Conservation (phyloP, 805 yeast species). For the Lachancea meyersii region DNA sequence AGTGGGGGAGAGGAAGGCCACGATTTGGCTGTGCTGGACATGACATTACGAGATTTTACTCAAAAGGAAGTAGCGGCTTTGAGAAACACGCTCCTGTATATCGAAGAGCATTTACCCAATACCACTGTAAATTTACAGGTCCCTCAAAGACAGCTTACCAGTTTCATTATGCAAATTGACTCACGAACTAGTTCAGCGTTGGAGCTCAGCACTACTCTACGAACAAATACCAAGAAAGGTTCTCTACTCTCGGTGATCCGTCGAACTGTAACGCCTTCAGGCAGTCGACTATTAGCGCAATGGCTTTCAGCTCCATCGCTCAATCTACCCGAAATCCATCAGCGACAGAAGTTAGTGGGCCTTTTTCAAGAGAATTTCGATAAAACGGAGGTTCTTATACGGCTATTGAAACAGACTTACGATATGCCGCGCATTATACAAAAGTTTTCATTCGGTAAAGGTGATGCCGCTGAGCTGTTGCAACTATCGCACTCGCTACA, state of each 20-base stretch:
- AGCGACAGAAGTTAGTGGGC: constrained; percentile 49
- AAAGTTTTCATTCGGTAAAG: constrained; percentile 45
- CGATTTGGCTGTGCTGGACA: constrained; percentile 26
- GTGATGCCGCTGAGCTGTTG: constrained; percentile 41
- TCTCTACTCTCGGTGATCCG: constrained; percentile 65
- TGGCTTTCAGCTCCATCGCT: constrained; percentile 82
- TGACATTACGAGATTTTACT: constrained; percentile 28
- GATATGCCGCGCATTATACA: constrained; percentile 60
- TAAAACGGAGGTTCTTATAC: constrained; percentile 31
- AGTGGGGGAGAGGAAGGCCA: constrained; percentile 16
- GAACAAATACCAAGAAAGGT: constrained; percentile 55
- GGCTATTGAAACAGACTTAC: constrained; percentile 40
- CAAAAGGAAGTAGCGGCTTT: constrained; percentile 55
- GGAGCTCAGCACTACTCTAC: constrained; percentile 57
- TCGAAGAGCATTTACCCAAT: constrained; percentile 68
- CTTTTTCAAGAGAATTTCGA: constrained; percentile 33
- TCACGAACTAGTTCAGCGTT: constrained; percentile 70
- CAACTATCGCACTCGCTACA: constrained; percentile 39
- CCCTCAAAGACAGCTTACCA: constrained; percentile 54
- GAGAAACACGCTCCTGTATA: constrained; percentile 57
- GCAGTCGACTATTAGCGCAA: constrained; percentile 67
- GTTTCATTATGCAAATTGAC: constrained; percentile 67
- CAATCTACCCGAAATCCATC: constrained; percentile 46
- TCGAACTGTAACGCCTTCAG: constrained; percentile 74
- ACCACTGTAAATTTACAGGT: constrained; percentile 54